These are phyloP conservation scores for Blastobotrys elegans DNA, from an alignment of 1,139 yeast genomes.

Conservation along the genomic window DNA sequence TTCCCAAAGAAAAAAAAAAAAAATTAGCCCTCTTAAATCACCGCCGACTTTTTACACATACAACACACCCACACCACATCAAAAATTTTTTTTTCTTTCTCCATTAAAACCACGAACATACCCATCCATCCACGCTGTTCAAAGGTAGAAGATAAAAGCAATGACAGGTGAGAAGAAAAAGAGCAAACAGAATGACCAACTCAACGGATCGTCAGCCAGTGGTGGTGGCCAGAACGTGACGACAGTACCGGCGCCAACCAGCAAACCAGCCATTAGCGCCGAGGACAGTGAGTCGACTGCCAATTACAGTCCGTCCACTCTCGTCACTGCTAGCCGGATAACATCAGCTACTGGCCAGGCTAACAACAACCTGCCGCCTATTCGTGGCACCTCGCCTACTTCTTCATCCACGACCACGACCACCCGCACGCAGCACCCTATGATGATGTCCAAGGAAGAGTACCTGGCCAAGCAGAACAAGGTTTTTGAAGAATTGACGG, in stretches of 20 bases:
- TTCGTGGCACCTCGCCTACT: neutral
- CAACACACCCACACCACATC: too few relatives aligned
- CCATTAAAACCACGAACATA: too few relatives aligned
- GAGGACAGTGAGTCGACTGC: neutral
- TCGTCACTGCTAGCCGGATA: neutral
- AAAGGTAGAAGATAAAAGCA: too few relatives aligned
- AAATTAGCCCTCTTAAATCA: too few relatives aligned
- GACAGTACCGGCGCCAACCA: neutral
- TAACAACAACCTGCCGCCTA: neutral
- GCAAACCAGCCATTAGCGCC: neutral
- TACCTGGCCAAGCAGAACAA: slow-evolving; percentile 21
- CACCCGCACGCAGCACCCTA: slow-evolving; percentile 9
- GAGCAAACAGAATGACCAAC: too few relatives aligned
- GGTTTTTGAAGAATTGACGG: slow-evolving; percentile 22
- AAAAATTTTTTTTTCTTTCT: too few relatives aligned
- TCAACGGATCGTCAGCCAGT: too few relatives aligned
- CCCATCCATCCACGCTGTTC: too few relatives aligned
- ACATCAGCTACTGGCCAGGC: neutral
- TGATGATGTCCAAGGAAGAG: slow-evolving; percentile 21
- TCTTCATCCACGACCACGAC: neutral
- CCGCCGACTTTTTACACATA: too few relatives aligned
- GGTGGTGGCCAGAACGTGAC: neutral
- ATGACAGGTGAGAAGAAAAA: too few relatives aligned
- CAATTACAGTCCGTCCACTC: neutral
- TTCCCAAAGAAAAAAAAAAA: too few relatives aligned